Base-by-base conservation (phyloP, 306 rosid genomes). In the Trifolium pratense region DNA sequence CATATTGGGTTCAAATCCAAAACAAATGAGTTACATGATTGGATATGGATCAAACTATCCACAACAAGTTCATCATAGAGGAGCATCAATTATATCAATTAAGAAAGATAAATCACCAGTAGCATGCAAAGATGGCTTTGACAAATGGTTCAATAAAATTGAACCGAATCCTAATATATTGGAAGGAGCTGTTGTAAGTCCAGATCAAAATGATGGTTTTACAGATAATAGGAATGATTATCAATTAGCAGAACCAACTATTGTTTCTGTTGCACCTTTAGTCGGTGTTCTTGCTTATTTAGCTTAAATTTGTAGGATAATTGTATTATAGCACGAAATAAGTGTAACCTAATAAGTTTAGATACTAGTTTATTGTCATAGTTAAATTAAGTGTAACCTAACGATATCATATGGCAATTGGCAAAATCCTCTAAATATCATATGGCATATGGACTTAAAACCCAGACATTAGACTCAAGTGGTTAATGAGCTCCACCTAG, bases 231-330 rank as follows among this genome's bases (percentile, higher is more conserved):
- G 89, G 18, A 9, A 62, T 8, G 55, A 88, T 55, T 87, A 0
- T 56, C 84, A 82, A 17, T 21, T 29, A 52, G 89, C 84, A 11
- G 91, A 87, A 25, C 85, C 97, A 6, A 36, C 86, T 9, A 91
- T 84, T 11, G 79, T 23, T 32, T 71, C 62, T 7, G 21, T 58
- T 20, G 93, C 86, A 7, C 91, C 93, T 3, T 55, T 86, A 9
- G 80, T 90, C 0, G 91, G 97, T 11, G 85, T 88, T 25, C 81
- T 88, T 15, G 91, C 93, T n/a, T 39, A 20, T n/a, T 68, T 90
- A 6, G 83, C 89, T 71, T 82, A 64, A 66, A 5, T 56, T 56
- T 56, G 0, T 56, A 4, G 32, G 5, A 29, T 29, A 29, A 29
- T 29, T 29, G 32, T 29, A 29, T 6, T 29, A 29, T 0, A 29